Evolutionary conservation across 495 filamentous ascomycete species (phyloP).

Genomic region (Trichoderma parareesei): DNA sequence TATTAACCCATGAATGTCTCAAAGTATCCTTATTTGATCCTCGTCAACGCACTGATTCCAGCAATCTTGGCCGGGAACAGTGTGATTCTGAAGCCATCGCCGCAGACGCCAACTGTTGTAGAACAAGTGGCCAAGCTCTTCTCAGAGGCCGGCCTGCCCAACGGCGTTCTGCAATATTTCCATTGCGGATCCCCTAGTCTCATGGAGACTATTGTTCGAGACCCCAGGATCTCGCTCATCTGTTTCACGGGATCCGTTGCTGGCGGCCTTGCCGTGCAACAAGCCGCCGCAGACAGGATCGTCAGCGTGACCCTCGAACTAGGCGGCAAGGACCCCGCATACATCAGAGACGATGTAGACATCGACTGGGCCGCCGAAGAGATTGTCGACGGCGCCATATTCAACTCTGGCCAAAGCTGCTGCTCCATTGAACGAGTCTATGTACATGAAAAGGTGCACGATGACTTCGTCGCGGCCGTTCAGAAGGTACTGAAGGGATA

Average conservation of each 20-base stretch:
- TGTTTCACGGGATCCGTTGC: conserved; percentile 93
- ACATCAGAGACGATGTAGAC: conserved; percentile 79
- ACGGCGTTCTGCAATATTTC: conserved; percentile 79
- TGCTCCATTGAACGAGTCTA: conserved; percentile 91
- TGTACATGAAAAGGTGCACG: conserved; percentile 76
- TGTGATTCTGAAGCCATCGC: conserved; percentile 87
- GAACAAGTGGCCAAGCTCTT: conserved; percentile 76
- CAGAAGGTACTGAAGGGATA: conserved; percentile 81
- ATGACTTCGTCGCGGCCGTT: conserved; percentile 66
- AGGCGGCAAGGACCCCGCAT: conserved; percentile 89
- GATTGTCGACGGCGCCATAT: conserved; percentile 87
- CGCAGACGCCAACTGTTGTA: conserved; percentile 83
- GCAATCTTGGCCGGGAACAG: conserved; percentile 81
- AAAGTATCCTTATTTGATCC: conserved; percentile 86
- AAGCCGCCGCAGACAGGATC: conserved; percentile 68
- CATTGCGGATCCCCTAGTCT: conserved; percentile 67
- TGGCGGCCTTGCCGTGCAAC: conserved; percentile 77
- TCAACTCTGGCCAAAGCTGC: conserved; percentile 96
- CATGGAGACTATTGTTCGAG: conserved; percentile 65
- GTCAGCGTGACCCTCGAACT: conserved; percentile 82
- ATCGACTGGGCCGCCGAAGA: conserved; percentile 84
- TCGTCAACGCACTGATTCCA: conserved; percentile 84
- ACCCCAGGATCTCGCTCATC: conserved; percentile 64
- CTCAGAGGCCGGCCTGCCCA: conserved; percentile 64
- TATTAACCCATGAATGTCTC: conserved; percentile 6